Evolutionary conservation across 371 early-diverging fungal genomes (phyloP).

Genomic region (Mortierella sp.): DNA sequence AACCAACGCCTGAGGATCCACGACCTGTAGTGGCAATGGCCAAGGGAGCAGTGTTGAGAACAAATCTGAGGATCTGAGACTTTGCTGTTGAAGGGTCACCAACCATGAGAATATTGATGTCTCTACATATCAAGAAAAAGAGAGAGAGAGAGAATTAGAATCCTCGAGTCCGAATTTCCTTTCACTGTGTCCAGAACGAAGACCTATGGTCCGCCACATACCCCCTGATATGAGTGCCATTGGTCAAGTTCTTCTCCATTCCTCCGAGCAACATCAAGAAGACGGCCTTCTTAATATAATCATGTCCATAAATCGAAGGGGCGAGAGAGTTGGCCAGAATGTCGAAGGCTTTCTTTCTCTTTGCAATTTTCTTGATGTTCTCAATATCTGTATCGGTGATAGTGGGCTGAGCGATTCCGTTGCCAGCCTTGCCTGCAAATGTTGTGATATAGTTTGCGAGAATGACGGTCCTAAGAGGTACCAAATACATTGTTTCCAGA

Average conservation of each 20-base stretch:
- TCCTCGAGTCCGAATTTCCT: neutral
- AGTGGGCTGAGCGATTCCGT: conserved; percentile 67
- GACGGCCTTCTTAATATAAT: conserved; percentile 97
- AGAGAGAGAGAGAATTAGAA: neutral
- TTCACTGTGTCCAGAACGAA: neutral
- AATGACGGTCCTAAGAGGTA: conserved; percentile 82
- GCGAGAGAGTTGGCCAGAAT: conserved; percentile 92
- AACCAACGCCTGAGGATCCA: conserved; percentile 98
- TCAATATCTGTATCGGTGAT: conserved; percentile 87
- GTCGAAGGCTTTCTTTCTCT: conserved; percentile 82
- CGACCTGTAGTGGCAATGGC: conserved; percentile 97
- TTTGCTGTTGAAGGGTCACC: conserved; percentile 99
- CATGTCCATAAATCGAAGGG: conserved; percentile 98
- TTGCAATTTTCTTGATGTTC: conserved; percentile 85
- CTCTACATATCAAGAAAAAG: conserved; percentile 61
- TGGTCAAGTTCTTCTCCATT: conserved; percentile 93
- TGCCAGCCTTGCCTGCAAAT: conserved; percentile 83
- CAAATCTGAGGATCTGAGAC: conserved; percentile 93
- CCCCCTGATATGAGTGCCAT: conserved; percentile 97
- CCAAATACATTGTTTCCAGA: neutral
- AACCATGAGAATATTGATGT: conserved; percentile 96
- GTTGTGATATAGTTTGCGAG: conserved; percentile 92
- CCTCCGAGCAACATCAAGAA: conserved; percentile 96
- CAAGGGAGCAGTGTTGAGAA: conserved; percentile 91
- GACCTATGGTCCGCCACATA: conserved; percentile 27